Evolutionary conservation across 2,329 filamentous ascomycete species (phyloP).

Genomic region (Falciphora oryzae): DNA sequence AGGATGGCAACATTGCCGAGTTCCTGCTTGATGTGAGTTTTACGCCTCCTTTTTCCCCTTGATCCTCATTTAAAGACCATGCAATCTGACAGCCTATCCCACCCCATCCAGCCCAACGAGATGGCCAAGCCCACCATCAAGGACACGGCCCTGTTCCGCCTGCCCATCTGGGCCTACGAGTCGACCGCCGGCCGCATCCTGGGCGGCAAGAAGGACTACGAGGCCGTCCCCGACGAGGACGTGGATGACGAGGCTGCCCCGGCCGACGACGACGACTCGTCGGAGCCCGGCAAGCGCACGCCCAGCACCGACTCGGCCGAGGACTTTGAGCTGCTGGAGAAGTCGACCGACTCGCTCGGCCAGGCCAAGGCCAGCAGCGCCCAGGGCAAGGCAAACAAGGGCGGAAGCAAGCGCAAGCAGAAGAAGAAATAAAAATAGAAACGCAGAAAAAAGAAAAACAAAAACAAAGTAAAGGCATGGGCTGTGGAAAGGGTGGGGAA

Average conservation of each 20-base stretch:
- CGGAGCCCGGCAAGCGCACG: slow-evolving; percentile 44
- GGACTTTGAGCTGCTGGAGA: slow-evolving; percentile 59
- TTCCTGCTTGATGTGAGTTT: slow-evolving; percentile 78
- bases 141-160: slow-evolving; percentile 75
- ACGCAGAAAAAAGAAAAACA: neutral
- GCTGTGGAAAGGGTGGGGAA: no score
- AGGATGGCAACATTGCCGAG: slow-evolving; percentile 76
- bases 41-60: neutral
- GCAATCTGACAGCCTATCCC: slow-evolving; percentile 10
- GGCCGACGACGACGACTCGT: slow-evolving; percentile 38
- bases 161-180: slow-evolving; percentile 69
- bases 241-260: slow-evolving; percentile 30
- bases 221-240: slow-evolving; percentile 27
- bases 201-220: slow-evolving; percentile 24
- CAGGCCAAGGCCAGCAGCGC: slow-evolving; percentile 45
- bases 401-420: slow-evolving; percentile 44
- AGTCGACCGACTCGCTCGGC: slow-evolving; percentile 49
- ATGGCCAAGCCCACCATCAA: slow-evolving; percentile 69
- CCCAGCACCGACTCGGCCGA: slow-evolving; percentile 52
- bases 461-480: neutral
- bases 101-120: slow-evolving; percentile 59
- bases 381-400: slow-evolving; percentile 33
- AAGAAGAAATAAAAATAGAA: slow-evolving; percentile 42
- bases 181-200: slow-evolving; percentile 48
- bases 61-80: no score